Base-by-base conservation (phyloP, 805 yeast species). In the Spathaspora girioi region DNA sequence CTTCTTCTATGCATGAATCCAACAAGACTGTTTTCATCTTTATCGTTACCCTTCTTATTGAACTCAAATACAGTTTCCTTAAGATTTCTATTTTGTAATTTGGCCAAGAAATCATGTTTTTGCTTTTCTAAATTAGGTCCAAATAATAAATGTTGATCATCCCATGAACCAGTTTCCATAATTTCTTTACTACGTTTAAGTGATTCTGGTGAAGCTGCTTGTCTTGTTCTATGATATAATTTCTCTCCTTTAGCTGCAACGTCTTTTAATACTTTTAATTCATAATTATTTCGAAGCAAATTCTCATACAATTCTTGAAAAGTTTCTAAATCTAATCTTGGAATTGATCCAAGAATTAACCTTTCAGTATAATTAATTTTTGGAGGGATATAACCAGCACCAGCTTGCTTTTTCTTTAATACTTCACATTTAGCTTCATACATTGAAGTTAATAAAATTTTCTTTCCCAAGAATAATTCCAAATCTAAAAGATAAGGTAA, bases 41-140 rank as follows among this genome's bases (percentile, higher is more conserved):
- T 63, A 31, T 65, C 71, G 35, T 57, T 61, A n/a, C 73, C 75
- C 50, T 67, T 70, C 43, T 69, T 71, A 54, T 84, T 81, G 68
- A 91, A 87, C 68, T 94, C 99, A 65, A 94, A 94, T 3, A 94
- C 97, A 0, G 99, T 94, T 65, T 94, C 98, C 60, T 89, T 86
- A 47, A 82, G 75, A 43, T 75, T 67, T 63, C 97, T 77, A 58
- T 88, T 79, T 53, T 82, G 81, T 54, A 94, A 72, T 59, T 83
- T 83, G 5, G 82, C 87, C 56, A 94, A 76, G 61, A 94, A 85
- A 42, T 69, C 78, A 23, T 86, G 77, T 64, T 88, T 89, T 58
- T 87, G 94, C 56, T 77, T 78, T 59, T 89, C 96, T 49, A 78
- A 65, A 62, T 89, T 89, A 29, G 80, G 78, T 19, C 96, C 96